Conservation (phyloP, 305 asterid genomes). For the Solanum aculeatissimum region DNA sequence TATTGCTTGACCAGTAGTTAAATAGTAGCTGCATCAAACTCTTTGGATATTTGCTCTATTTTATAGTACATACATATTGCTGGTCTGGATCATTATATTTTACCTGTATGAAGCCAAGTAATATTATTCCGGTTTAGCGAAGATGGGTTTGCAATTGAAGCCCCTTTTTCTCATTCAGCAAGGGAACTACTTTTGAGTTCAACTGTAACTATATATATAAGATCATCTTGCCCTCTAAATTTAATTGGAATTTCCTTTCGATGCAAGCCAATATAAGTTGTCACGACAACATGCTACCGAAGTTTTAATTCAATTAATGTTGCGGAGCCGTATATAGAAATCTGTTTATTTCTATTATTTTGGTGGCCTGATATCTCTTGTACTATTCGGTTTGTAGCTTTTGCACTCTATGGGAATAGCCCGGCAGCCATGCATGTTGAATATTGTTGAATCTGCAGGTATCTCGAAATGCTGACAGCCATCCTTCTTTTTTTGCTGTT, state of each 20-base stretch:
- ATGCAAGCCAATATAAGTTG: background rate
- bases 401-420: background rate
- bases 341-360: background rate
- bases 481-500: slow-evolving; percentile 94
- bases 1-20: background rate
- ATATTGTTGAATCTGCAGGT: slow-evolving; percentile 35
- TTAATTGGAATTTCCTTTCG: background rate
- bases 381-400: background rate
- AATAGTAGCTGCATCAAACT: background rate
- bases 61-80: background rate
- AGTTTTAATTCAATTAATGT: background rate
- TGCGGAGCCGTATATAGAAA: background rate
- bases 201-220: background rate
- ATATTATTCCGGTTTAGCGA: background rate
- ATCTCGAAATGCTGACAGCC: slow-evolving; percentile 72
- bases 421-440: background rate
- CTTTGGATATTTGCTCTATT: background rate
- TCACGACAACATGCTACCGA: background rate
- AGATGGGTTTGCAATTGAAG: background rate
- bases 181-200: background rate
- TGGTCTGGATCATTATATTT: background rate
- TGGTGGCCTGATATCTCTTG: background rate
- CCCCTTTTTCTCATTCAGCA: background rate
- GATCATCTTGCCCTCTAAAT: background rate
- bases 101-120: background rate